Evolutionary conservation across 257 asterid species (phyloP).

Genomic region (Linaria vulgaris): DNA sequence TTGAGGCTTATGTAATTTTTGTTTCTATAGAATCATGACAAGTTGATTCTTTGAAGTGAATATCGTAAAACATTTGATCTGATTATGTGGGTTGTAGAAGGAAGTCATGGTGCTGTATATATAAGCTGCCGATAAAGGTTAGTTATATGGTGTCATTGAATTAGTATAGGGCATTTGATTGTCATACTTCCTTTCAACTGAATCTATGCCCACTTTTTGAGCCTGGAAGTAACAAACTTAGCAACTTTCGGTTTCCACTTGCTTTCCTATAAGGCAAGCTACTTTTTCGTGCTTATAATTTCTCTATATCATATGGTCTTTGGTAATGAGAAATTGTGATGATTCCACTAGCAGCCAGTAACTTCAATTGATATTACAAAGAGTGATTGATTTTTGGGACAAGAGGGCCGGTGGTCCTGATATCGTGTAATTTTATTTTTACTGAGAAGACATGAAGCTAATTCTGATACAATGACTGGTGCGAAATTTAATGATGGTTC

Average conservation of each 20-base stretch:
- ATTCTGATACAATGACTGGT: neutral
- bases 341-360: neutral
- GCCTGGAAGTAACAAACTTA: too few species aligned
- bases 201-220: neutral
- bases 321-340: neutral
- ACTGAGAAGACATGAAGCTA: neutral
- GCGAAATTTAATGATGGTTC: constrained; percentile 3
- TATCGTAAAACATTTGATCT: neutral
- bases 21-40: too few species aligned
- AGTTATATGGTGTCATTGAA: neutral
- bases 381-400: neutral
- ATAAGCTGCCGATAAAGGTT: neutral
- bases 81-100: neutral
- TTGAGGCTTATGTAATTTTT: neutral
- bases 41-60: too few species aligned
- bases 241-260: too few species aligned
- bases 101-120: neutral
- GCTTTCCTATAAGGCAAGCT: neutral
- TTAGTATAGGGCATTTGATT: neutral
- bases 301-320: neutral
- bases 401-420: neutral
- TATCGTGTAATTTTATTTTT: neutral
- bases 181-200: neutral
- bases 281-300: neutral
- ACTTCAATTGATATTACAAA: neutral